Evolutionary conservation across 257 asterid species (phyloP).

Genomic region (Echites panduratus): DNA sequence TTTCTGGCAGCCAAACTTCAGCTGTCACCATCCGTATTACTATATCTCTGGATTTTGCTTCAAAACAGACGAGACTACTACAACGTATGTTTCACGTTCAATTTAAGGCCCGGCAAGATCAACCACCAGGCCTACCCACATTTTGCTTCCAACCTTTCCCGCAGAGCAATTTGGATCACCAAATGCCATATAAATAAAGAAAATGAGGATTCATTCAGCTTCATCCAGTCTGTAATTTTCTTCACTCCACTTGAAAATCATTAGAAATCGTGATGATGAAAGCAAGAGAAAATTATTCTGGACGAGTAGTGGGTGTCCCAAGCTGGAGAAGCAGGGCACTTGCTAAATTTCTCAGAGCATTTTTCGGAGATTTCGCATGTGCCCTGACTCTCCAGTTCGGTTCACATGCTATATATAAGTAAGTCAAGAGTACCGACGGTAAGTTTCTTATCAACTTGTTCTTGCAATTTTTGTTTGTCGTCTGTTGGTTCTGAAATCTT

Average conservation of each 20-base stretch:
- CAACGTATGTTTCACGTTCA: not conserved
- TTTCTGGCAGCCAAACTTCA: conserved; percentile 26
- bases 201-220: not conserved
- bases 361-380: conserved; percentile 20
- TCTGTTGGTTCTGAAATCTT: too few relatives aligned
- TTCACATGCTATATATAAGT: not conserved
- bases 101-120: not conserved
- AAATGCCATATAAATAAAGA: not conserved
- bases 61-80: not conserved
- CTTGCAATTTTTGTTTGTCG: not conserved
- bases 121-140: conserved; percentile 6
- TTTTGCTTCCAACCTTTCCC: not conserved
- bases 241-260: not conserved
- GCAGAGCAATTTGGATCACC: not conserved
- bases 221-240: not conserved
- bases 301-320: conserved; percentile 10
- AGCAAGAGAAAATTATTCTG: not conserved
- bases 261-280: not conserved
- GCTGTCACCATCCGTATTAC: not conserved
- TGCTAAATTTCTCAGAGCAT: conserved; percentile 15
- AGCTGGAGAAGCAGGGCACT: conserved; percentile 41
- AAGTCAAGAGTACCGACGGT: not conserved
- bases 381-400: conserved; percentile 23
- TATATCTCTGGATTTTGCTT: not conserved
- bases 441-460: conserved; percentile 5